Conservation (phyloP, 768 basidiomycete genomes). For the Mrakia gelida region DNA sequence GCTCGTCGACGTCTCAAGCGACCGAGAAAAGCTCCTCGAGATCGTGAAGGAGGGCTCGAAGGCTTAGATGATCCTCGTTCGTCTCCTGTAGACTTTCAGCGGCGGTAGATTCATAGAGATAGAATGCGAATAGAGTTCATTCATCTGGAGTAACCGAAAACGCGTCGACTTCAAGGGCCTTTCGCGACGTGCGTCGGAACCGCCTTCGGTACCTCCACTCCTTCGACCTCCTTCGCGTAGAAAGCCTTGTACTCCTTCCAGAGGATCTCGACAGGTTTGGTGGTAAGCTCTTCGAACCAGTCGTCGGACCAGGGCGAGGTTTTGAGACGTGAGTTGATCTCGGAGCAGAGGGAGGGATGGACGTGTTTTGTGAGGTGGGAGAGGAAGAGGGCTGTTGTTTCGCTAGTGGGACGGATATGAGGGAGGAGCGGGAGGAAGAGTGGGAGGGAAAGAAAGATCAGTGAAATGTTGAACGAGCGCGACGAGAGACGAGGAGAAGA, state of each 20-base stretch:
- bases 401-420: neutral
- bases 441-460: neutral
- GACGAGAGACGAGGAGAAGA: neutral
- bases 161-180: too few relatives aligned
- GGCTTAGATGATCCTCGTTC: too few relatives aligned
- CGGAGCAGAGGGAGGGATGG: neutral
- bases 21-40: conserved; percentile 21
- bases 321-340: neutral
- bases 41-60: conserved; percentile 5
- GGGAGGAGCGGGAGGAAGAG: too few relatives aligned
- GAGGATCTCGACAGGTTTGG: neutral
- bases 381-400: conserved; percentile 20
- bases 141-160: too few relatives aligned
- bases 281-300: conserved; percentile 3
- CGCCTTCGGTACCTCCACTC: neutral
- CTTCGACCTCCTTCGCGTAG: neutral
- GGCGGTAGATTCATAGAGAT: too few relatives aligned
- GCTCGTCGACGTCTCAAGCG: conserved; percentile 16
- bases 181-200: neutral
- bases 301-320: neutral
- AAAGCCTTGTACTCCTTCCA: conserved; percentile 21
- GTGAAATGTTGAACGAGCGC: neutral
- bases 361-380: conserved; percentile 6
- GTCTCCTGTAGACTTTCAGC: too few relatives aligned
- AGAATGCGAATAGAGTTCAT: too few relatives aligned